Percentiles rank a stretch among this genome's conserved stretches.
These are phyloP conservation scores for Petasospora fabianii DNA, from an alignment of 1,139 yeast species.

Conservation along the genomic window DNA sequence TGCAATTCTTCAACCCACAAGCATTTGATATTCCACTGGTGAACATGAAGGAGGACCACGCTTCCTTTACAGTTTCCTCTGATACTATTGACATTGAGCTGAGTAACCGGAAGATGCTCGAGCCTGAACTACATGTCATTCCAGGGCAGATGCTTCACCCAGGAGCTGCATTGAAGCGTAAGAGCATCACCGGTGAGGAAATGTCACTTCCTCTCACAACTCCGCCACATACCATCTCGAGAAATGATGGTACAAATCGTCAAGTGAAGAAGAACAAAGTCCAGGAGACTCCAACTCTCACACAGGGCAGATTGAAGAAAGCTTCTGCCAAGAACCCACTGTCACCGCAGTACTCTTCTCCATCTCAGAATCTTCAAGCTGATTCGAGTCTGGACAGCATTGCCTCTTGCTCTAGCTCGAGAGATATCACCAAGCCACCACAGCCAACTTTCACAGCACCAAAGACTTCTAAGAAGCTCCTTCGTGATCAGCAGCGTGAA, in stretches of 20 bases:
- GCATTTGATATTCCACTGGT: not conserved
- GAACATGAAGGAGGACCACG: not conserved
- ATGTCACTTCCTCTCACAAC: conserved; percentile 22
- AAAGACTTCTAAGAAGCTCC: conserved; percentile 12
- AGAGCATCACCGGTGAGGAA: conserved; percentile 14
- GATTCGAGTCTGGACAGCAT: conserved; percentile 2
- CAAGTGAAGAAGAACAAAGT: conserved; percentile 14
- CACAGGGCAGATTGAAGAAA: conserved; percentile 20
- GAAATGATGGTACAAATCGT: conserved; percentile 14
- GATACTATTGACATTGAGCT: not conserved
- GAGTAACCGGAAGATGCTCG: conserved; percentile 6
- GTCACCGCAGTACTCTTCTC: conserved; percentile 28
- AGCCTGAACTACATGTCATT: conserved; percentile 5
- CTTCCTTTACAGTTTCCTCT: not conserved
- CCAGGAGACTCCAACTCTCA: conserved; percentile 25
- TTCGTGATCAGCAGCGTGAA: conserved; percentile 7
- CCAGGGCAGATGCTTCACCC: conserved; percentile 8
- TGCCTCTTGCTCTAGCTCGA: not conserved
- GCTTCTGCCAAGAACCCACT: conserved; percentile 18
- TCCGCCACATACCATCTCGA: conserved; percentile 27
- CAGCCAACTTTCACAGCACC: conserved; percentile 23
- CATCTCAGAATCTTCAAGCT: conserved; percentile 11
- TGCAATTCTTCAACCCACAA: not conserved
- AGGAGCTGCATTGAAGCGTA: conserved; percentile 9
- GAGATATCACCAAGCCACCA: conserved; percentile 22